Conservation (phyloP, 805 yeast genomes). For the Candida gorgasii region DNA sequence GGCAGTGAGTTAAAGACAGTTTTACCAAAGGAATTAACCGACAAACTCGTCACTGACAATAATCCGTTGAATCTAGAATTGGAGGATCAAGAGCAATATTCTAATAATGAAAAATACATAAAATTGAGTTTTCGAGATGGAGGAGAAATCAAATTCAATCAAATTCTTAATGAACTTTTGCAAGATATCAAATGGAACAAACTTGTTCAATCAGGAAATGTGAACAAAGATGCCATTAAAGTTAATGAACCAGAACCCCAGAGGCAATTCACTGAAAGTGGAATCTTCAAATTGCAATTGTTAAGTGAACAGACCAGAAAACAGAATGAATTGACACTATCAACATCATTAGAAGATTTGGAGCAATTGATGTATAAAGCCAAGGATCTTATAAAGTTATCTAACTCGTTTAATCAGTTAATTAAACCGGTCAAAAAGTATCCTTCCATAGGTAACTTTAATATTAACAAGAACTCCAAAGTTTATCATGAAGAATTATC, state of each 20-base stretch:
- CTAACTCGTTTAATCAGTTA: conserved; percentile 38
- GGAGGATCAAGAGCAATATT: conserved; percentile 35
- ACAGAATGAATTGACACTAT: conserved; percentile 61
- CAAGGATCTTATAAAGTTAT: conserved; percentile 64
- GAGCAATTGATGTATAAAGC: conserved; percentile 78
- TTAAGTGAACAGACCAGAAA: conserved; percentile 54
- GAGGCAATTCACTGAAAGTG: conserved; percentile 32
- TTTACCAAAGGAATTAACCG: conserved; percentile 13
- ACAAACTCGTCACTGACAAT: neutral
- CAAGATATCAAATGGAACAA: conserved; percentile 53
- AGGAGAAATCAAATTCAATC: conserved; percentile 58
- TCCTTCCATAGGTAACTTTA: conserved; percentile 30
- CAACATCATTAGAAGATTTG: conserved; percentile 72
- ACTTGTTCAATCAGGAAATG: conserved; percentile 32
- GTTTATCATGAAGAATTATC: conserved; percentile 68
- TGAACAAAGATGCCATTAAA: conserved; percentile 40
- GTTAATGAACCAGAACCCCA: conserved; percentile 1
- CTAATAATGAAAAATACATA: conserved; percentile 35
- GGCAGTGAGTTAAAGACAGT: conserved; percentile 48
- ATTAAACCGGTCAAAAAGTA: conserved; percentile 16
- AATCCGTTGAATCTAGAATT: conserved; percentile 23
- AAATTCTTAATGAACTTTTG: conserved; percentile 41
- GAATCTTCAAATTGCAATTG: conserved; percentile 70
- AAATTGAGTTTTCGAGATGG: conserved; percentile 77
- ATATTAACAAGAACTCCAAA: conserved; percentile 33